phyloP scores from a whole-genome alignment of 208 protist genomes.

The Vickermania spadyakhi region DNA sequence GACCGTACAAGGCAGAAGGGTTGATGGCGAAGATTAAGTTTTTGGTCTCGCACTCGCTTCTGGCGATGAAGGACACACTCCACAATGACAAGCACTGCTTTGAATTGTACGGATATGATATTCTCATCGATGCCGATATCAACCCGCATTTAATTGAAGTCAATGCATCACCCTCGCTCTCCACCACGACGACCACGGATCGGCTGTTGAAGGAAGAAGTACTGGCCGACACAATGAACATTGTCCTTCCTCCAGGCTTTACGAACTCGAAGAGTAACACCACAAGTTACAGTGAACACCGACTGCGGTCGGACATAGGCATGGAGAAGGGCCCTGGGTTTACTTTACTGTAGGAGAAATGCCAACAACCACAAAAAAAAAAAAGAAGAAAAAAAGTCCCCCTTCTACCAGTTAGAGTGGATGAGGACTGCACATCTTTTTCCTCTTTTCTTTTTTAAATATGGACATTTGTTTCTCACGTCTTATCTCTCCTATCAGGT shows the following conservation, averaged over 20 bases:
- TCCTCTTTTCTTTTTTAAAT: too few species aligned
- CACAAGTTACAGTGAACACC: constrained; percentile 79
- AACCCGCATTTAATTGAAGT: constrained; percentile 97
- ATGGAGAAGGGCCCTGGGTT: constrained; percentile 59
- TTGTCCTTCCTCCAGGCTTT: constrained; percentile 74
- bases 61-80: constrained; percentile 85
- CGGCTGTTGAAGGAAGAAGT: constrained; percentile 80
- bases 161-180: constrained; percentile 89
- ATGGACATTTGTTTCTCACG: too few species aligned
- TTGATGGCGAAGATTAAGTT: constrained; percentile 88
- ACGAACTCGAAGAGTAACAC: constrained; percentile 18
- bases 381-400: constrained; percentile 14
- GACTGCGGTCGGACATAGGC: constrained; percentile 63
- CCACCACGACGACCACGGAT: constrained; percentile 73
- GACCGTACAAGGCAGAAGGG: constrained; percentile 49
- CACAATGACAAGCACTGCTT: constrained; percentile 95
- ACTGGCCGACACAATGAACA: constrained; percentile 67
- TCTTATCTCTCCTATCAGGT: too few species aligned
- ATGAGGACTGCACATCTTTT: too few species aligned
- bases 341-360: constrained; percentile 37
- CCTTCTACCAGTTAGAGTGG: too few species aligned
- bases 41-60: constrained; percentile 90
- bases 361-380: constrained; percentile 7
- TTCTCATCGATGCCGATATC: constrained; percentile 93
- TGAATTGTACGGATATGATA: constrained; percentile 97